These are phyloP conservation scores for Przewalskia tangutica DNA, from an alignment of 257 asterid genomes.

Conservation along the genomic window DNA sequence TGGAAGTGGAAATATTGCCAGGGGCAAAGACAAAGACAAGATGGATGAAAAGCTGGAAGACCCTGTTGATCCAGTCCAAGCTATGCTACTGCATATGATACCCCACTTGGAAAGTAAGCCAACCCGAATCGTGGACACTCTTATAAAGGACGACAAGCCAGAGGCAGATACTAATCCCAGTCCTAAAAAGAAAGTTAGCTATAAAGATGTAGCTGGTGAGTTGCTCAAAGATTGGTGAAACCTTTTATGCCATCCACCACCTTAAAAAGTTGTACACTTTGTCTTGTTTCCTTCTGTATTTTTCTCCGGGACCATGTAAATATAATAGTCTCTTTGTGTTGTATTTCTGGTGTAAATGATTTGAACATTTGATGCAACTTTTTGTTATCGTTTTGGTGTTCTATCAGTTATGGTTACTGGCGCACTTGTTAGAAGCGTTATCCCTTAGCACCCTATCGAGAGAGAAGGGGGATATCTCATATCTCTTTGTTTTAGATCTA, in stretches of 20 bases:
- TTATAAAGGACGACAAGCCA: slow-evolving; percentile 16
- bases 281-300: neutral
- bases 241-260: neutral
- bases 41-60: slow-evolving; percentile 21
- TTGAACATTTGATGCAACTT: neutral
- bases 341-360: neutral
- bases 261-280: neutral
- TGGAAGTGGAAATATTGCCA: slow-evolving; percentile 16
- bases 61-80: slow-evolving; percentile 52
- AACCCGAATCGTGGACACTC: neutral
- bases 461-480: too few relatives aligned
- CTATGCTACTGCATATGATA: slow-evolving; percentile 48
- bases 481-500: too few relatives aligned
- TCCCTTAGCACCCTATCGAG: neutral
- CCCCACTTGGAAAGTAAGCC: slow-evolving; percentile 32
- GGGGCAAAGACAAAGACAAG: neutral
- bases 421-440: neutral
- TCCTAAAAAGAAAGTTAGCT: slow-evolving; percentile 76
- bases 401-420: neutral
- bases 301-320: neutral
- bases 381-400: neutral
- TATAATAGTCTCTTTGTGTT: neutral
- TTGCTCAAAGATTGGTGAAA: slow-evolving; percentile 74
- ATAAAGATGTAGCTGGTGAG: slow-evolving; percentile 56
- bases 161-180: slow-evolving; percentile 18